Evolutionary conservation across 768 basidiomycete genomes (phyloP), one percentile per base, ranked within the genome.

Genomic region (Dioszegia aurantiaca): DNA sequence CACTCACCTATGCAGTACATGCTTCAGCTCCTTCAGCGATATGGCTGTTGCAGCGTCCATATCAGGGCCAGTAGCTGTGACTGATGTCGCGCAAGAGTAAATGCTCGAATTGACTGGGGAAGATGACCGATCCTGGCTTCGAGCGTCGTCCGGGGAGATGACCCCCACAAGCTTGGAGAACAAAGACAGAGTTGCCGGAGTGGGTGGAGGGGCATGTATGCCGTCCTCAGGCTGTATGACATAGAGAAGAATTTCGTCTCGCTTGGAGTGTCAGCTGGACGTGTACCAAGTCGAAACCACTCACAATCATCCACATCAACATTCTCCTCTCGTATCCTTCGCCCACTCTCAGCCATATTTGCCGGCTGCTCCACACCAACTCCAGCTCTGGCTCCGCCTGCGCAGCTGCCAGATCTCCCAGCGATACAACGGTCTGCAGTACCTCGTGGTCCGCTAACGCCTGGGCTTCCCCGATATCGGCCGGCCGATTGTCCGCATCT

Each of bases 281-380:
- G 21, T n/a, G 41, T 39, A 33, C 23, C 26, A 3, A 21, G 1
- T 3, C 9, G 33, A 26, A 51, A 27, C 19, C 4, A 64, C 68
- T 60, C 56, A 69, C 68, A 8, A 64, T 64, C 30, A 69, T 47
- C 68, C 68, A 69, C 17, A 26, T 45, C 21, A 61, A n/a, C n/a
- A 45, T 17, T 4, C 64, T 33, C 41, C 58, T 55, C 30, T 48
- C 52, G 17, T 43, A 59, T 8, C 3, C 28, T 2, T 41, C 55
- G 1, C 40, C 40, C 3, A 31, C 43, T 31, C 17, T 10, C 4
- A 61, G 14, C 53, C 57, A 68, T 5, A 64, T 24, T 17, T 27
- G 27, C 19, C 53, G 53, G 6, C 28, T 31, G 16, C 63, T 58
- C 65, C 68, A 66, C 42, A 44, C 60, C 30, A 65, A 33, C 27